phyloP scores from a whole-genome alignment of 164 flowering plant genomes.

The Echeveria elegans region DNA sequence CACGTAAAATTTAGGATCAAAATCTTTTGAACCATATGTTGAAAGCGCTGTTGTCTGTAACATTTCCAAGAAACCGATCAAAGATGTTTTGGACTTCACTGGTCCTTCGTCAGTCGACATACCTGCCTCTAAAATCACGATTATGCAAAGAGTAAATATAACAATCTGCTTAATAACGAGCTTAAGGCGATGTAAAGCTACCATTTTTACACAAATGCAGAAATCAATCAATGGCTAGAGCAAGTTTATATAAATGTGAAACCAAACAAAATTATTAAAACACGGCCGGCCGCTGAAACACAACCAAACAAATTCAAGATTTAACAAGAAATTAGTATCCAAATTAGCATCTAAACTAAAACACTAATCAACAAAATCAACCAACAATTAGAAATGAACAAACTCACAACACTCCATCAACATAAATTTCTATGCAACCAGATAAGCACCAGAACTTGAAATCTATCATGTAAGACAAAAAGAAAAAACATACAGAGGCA shows the following conservation, averaged over 20 bases:
- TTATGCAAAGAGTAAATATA: not conserved
- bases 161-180: not conserved
- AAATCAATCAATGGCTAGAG: not conserved
- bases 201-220: not conserved
- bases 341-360: not conserved
- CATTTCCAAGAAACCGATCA: conserved; percentile 46
- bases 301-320: not conserved
- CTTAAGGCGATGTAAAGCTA: not conserved
- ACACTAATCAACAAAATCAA: not conserved
- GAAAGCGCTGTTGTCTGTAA: conserved; percentile 55
- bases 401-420: not conserved
- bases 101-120: not conserved
- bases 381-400: too few species aligned
- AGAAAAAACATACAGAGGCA: too few species aligned
- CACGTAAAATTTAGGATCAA: conserved; percentile 72
- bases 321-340: not conserved
- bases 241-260: not conserved
- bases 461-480: too few species aligned
- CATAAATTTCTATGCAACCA: not conserved
- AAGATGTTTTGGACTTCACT: conserved; percentile 18
- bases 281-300: not conserved
- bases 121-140: not conserved
- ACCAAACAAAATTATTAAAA: not conserved
- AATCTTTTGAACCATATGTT: conserved; percentile 32
- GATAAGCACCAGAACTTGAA: too few species aligned